Conservation (phyloP, 1,139 yeast species). For the Nadsonia commutata region DNA sequence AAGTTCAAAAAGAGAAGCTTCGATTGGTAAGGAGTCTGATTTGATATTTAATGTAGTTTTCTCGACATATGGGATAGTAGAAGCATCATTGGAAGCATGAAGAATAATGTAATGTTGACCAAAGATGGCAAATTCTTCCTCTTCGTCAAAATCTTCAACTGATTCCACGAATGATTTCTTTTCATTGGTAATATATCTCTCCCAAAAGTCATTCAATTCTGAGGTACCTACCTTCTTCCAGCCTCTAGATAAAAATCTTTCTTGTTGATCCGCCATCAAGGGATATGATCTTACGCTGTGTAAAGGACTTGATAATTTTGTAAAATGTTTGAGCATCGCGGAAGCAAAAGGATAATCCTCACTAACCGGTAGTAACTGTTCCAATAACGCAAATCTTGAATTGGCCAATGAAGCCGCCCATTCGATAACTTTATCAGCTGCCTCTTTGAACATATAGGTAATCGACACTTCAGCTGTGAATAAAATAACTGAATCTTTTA, state of each 20-base stretch:
- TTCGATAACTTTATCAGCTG: conserved; percentile 51
- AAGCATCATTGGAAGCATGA: conserved; percentile 35
- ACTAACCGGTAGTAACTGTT: conserved; percentile 59
- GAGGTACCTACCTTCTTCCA: conserved; percentile 37
- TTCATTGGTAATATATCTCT: conserved; percentile 26
- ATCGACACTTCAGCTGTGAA: conserved; percentile 74
- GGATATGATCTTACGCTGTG: conserved; percentile 53
- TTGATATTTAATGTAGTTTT: conserved; percentile 1
- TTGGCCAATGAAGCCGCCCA: conserved; percentile 34
- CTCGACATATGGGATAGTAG: neutral
- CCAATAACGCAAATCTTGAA: conserved; percentile 52
- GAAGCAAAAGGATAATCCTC: conserved; percentile 50
- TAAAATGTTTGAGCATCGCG: conserved; percentile 63
- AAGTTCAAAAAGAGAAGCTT: neutral
- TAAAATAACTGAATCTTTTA: conserved; percentile 30
- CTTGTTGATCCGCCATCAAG: conserved; percentile 32
- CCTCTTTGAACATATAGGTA: conserved; percentile 60
- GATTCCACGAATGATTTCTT: conserved; percentile 31
- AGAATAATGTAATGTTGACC: conserved; percentile 63
- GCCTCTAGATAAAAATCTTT: conserved; percentile 35
- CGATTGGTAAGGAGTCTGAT: neutral
- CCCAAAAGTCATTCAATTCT: conserved; percentile 49
- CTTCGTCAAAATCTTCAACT: conserved; percentile 65
- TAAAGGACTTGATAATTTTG: conserved; percentile 52
- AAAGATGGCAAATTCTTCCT: conserved; percentile 68